Base-by-base conservation (phyloP, 257 asterid species). In the Thymus quinquecostatus region DNA sequence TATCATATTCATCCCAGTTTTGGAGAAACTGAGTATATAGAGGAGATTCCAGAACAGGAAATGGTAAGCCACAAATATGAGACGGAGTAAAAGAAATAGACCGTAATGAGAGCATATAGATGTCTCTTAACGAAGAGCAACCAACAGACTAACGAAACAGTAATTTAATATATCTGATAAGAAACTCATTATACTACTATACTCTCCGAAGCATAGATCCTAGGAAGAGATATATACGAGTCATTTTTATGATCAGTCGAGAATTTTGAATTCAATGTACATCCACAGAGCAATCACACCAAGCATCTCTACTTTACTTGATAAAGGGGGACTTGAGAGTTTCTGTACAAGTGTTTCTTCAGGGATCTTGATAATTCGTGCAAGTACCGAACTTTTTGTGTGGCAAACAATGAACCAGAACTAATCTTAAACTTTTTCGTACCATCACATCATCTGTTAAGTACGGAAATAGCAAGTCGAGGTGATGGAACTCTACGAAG, bases 1-100 rank as follows among this genome's bases (percentile, higher is more conserved):
- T 41, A 61, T n/a, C 66, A 66, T 56, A 76, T 50, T 50, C 11
- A 30, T 64, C 12, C 66, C 55, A 49, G 69, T 70, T 57, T 41
- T 12, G 44, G 38, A 36, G 30, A 44, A 43, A 2, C 1, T 12
- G 10, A 55, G 48, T 13, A 34, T 8, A 45, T 48, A 68, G 44
- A 11, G 8, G 55, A 30, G 44, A 60, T 50, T 28, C 44, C 0
- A 10, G 59, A 72, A 29, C 13, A 38, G 60, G 61, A 34, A 36
- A 11, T 21, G 27, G 71, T 28, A 53, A 73, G 65, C 69, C 59
- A 48, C 6, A 43, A 56, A n/a, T 14, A 30, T 50, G 60, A 51
- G 14, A 68, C 29, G 1, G 8, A 53, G 60, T 41, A 75, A 58
- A 60, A 59, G 64, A 59, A 12, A 30, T 7, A 36, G 56, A 44